Evolutionary conservation across 2,329 filamentous ascomycete genomes (phyloP).

Genomic region (Xylariaceae sp.): DNA sequence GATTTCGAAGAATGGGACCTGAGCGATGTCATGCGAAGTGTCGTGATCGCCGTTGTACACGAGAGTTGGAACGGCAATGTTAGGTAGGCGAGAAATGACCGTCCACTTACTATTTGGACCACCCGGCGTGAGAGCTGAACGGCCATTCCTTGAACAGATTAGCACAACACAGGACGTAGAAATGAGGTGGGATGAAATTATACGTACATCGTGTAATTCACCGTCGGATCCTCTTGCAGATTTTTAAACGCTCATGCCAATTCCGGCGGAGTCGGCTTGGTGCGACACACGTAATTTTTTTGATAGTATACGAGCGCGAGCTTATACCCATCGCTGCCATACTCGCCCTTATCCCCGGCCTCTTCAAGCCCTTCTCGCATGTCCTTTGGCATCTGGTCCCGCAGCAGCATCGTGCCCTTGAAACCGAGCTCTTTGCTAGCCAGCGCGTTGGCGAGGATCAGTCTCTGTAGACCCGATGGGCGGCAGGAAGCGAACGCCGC

Average conservation of each 20-base stretch:
- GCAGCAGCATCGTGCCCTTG: not conserved
- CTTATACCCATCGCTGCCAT: conserved; percentile 26
- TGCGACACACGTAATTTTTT: conserved; percentile 27
- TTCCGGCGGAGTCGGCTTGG: conserved; percentile 27
- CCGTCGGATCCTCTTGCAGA: conserved; percentile 29
- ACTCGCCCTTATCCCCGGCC: conserved; percentile 22
- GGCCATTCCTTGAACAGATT: not conserved
- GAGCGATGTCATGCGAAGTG: conserved; percentile 35
- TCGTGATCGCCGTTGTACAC: conserved; percentile 39
- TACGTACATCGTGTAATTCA: conserved; percentile 32
- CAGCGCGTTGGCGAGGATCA: conserved; percentile 26
- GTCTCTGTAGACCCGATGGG: conserved; percentile 21
- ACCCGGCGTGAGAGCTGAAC: not conserved
- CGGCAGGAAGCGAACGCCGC: conserved; percentile 23
- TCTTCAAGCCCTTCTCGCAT: conserved; percentile 23
- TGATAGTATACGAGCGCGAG: conserved; percentile 16
- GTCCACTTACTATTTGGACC: conserved; percentile 18
- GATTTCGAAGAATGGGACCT: conserved; percentile 36
- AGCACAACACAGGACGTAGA: not conserved
- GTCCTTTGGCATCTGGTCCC: conserved; percentile 21
- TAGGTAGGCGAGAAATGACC: conserved; percentile 28
- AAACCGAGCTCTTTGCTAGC: conserved; percentile 21
- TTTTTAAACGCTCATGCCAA: conserved; percentile 25
- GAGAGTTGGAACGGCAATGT: conserved; percentile 34
- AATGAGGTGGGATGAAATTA: not conserved